These are phyloP conservation scores for Phalaenopsis equestris DNA, from an alignment of 106 monocot species.

Conservation along the genomic window DNA sequence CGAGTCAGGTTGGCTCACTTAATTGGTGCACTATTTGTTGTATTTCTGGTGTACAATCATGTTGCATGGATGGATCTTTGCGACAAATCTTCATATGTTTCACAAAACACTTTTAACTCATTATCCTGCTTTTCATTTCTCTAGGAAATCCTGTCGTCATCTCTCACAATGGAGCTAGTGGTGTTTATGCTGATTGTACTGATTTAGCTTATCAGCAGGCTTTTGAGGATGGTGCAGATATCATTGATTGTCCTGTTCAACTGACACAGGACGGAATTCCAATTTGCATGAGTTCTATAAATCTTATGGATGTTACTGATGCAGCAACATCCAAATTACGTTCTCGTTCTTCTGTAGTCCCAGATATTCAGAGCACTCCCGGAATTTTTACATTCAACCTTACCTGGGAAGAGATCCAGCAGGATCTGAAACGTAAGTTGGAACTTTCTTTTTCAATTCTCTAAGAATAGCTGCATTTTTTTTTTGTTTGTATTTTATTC, in stretches of 20 bases:
- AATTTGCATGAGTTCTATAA: constrained; percentile 68
- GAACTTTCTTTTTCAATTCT: not conserved
- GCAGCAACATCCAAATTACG: constrained; percentile 28
- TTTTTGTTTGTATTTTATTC: not conserved
- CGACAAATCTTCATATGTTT: not conserved
- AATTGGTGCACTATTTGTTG: not conserved
- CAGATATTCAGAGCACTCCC: constrained; percentile 24
- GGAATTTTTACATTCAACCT: constrained; percentile 85
- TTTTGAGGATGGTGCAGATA: constrained; percentile 64
- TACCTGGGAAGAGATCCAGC: constrained; percentile 75
- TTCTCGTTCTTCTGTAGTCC: constrained; percentile 22
- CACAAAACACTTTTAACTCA: not conserved
- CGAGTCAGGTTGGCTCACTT: too few relatives aligned
- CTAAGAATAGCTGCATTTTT: not conserved
- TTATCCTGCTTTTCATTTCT: not conserved
- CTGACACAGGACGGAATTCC: constrained; percentile 61
- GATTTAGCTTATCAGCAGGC: constrained; percentile 83
- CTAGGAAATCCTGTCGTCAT: constrained; percentile 44
- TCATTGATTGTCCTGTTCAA: constrained; percentile 88
- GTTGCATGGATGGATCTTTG: not conserved
- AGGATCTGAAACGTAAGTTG: constrained; percentile 62
- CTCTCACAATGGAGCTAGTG: constrained; percentile 81
- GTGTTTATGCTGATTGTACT: constrained; percentile 72
- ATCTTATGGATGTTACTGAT: constrained; percentile 57
- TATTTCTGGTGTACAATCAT: too few relatives aligned